phyloP scores from a whole-genome alignment of 2,329 filamentous ascomycete genomes.

The Talaromyces sp. region DNA sequence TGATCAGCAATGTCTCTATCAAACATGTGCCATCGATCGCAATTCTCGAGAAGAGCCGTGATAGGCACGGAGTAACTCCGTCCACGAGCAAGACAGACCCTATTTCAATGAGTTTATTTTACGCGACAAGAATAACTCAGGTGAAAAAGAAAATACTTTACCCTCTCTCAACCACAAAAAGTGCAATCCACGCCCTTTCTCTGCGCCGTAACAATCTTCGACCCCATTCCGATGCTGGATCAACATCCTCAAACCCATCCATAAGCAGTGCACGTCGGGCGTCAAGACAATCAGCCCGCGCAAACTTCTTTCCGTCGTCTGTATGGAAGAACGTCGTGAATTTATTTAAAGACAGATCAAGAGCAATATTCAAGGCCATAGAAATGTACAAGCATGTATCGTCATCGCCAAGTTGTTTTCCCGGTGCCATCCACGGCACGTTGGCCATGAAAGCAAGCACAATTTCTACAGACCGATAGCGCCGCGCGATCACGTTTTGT shows the following conservation, averaged over 20 bases:
- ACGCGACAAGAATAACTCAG: background rate
- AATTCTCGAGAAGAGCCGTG: constrained; percentile 60
- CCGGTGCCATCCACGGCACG: constrained; percentile 65
- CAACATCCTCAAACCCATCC: constrained; percentile 63
- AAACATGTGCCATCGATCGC: constrained; percentile 61
- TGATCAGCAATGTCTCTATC: constrained; percentile 55
- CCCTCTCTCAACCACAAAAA: constrained; percentile 69
- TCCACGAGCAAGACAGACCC: constrained; percentile 65
- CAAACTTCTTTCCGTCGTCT: constrained; percentile 47
- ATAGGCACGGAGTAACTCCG: constrained; percentile 64
- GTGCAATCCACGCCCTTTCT: constrained; percentile 65
- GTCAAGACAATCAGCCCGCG: constrained; percentile 64
- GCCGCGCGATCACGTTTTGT: constrained; percentile 55
- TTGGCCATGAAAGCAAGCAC: constrained; percentile 71
- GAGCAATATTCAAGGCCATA: constrained; percentile 63
- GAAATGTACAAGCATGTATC: constrained; percentile 68
- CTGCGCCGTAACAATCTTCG: constrained; percentile 58
- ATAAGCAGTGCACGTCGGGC: constrained; percentile 59
- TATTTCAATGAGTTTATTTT: constrained; percentile 18
- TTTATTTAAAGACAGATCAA: constrained; percentile 67
- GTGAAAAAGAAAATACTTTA: constrained; percentile 22
- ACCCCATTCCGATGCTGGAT: constrained; percentile 56
- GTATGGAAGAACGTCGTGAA: constrained; percentile 55
- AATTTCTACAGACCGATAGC: constrained; percentile 67
- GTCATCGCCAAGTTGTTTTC: constrained; percentile 48